Base-by-base conservation (phyloP, 2,329 filamentous ascomycete species). In the Amauroascus niger region DNA sequence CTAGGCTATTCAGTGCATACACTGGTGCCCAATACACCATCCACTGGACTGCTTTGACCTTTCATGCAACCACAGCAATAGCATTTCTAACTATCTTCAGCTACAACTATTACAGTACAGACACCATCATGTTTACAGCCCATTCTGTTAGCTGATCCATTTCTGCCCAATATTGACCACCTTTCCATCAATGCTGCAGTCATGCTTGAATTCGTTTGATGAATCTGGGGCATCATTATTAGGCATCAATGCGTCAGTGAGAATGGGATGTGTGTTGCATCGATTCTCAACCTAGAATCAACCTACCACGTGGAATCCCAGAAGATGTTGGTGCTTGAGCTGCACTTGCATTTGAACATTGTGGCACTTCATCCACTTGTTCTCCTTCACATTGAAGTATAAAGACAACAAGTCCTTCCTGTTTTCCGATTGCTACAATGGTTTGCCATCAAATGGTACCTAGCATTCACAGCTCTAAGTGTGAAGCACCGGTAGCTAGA, bases 201-300 rank as follows among this genome's bases (percentile, higher is more conserved):
- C 41, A 44, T 44, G 18, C 41, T 44, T 44, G 41, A 44, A 44
- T 44, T 44, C 41, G n/a, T 26, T 48, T 16, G 9, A 48, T 48
- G 32, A 48, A 48, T 48, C 45, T 14, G 11, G 33, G 30, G 45
- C 28, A 14, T 35, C 33, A 48, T 48, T 48, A 48, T 48, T 48
- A 48, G 45, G 45, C 28, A 48, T 35, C 45, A 48, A 48, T 33
- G 45, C 13, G 28, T 48, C 45, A 48, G 45, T 48, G 28, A 48
- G 45, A 11, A n/a, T 48, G 45, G 45, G 45, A 48, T 18, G 9
- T 48, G 45, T 48, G 45, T 22, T 35, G 45, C 45, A 48, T 48
- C 33, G 26, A 26, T 33, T 48, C 45, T 48, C 30, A 28, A 16
- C 45, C 45, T n/a, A 48, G 45, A n/a, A 48, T 35, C 45, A 48